Evolutionary conservation across 345 rosid genomes (phyloP), one percentile per base, ranked within the genome.

Genomic region (Lepidium africanum): DNA sequence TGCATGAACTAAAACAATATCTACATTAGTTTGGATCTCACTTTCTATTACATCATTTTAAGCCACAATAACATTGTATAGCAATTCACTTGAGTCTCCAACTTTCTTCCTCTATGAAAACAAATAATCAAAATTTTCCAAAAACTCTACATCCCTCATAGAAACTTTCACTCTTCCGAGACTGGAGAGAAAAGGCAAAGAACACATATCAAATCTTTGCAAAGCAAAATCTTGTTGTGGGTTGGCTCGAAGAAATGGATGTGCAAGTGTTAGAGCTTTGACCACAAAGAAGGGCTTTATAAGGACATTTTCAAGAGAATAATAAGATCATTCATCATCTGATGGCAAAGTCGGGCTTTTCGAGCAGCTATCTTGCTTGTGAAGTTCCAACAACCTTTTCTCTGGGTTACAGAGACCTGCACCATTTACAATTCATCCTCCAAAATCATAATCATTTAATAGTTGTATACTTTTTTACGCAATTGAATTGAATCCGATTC

Each of bases 361-460:
- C 9, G 87, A 78, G 84, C 96, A 93, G 76, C 80, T 83, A 67
- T 84, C 94, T 71, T 50, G 79, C 60, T 75, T 77, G 85, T 93
- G 98, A 54, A 93, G 96, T 81, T 90, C 96, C 65, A 88, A 56
- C 74, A 93, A 65, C 70, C 57, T 82, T 71, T 75, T 76, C 78
- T 92, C 93, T 0, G 98, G 98, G 66, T 71, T 77, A 38, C 98
- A 86, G 5, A 92, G 85, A 46, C 98, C 98, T 90, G 83, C 79
- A 78, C 17, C 53, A 40, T 30, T 66, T 32, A 35, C 37, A 19
- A 4, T 16, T 11, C 10, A n/a, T n/a, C n/a, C n/a, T n/a, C n/a
- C n/a, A n/a, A n/a, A n/a, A n/a, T n/a, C n/a, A n/a, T n/a, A n/a
- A n/a, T n/a, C n/a, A n/a, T n/a, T n/a, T n/a, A n/a, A n/a, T n/a